A percentile compares a stretch with the other conserved stretches of the same genome.
These are phyloP conservation scores for Kewa caespitosa DNA, from an alignment of 179 eudicot genomes.

Conservation along the genomic window DNA sequence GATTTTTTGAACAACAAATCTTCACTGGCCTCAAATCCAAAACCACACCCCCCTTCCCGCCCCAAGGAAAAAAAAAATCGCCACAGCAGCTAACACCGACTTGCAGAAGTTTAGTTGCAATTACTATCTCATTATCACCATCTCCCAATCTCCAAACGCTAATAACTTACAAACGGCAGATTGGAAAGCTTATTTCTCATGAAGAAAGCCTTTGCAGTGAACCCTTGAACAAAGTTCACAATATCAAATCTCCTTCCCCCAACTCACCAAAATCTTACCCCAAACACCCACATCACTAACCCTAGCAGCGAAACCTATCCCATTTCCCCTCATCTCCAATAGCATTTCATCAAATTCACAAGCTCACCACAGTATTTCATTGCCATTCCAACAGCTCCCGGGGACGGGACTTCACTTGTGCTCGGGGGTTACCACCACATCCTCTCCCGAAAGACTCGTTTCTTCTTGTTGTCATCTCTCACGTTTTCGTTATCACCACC, in stretches of 20 bases:
- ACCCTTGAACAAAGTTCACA: background rate
- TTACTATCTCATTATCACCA: background rate
- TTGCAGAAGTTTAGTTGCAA: background rate
- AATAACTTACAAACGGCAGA: background rate
- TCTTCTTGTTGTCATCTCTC: too few relatives aligned
- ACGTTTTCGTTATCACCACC: too few relatives aligned
- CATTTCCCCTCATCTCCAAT: too few relatives aligned
- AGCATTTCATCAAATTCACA: too few relatives aligned
- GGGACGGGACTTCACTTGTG: too few relatives aligned
- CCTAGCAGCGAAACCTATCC: too few relatives aligned
- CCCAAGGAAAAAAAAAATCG: background rate
- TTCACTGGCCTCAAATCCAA: background rate
- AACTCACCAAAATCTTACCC: background rate
- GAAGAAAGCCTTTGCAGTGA: background rate
- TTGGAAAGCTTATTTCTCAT: background rate
- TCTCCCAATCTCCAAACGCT: background rate
- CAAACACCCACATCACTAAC: background rate
- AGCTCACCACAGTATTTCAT: too few relatives aligned
- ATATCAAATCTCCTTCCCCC: background rate
- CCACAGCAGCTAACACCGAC: background rate
- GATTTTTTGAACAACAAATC: background rate
- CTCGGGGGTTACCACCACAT: too few relatives aligned
- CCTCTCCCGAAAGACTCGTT: too few relatives aligned
- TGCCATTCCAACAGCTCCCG: too few relatives aligned
- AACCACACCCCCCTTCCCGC: too few relatives aligned